Conservation (phyloP, 768 basidiomycete species). For the Lyophyllum semitale region DNA sequence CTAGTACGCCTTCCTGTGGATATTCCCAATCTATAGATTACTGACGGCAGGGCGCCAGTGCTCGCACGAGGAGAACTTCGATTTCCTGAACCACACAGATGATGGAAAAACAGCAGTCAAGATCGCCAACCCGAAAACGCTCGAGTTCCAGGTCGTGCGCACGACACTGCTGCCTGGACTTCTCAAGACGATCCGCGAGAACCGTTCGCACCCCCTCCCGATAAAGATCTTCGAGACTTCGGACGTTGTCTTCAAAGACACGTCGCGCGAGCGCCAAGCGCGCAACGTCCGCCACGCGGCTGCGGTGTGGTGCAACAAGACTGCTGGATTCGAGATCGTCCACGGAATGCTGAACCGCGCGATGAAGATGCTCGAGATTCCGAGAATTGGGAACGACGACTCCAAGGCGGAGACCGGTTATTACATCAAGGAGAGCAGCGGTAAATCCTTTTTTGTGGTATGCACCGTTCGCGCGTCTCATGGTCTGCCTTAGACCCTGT, state of each 20-base stretch:
- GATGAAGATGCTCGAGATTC: constrained; percentile 95
- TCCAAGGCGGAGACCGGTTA: constrained; percentile 72
- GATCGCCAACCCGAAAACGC: constrained; percentile 95
- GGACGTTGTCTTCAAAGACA: constrained; percentile 91
- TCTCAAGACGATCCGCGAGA: constrained; percentile 96
- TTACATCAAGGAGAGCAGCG: constrained; percentile 85
- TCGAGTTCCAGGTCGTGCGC: constrained; percentile 97
- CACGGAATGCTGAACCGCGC: constrained; percentile 93
- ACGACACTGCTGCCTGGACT: constrained; percentile 95
- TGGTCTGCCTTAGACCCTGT: constrained; percentile 65
- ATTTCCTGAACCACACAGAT: constrained; percentile 85
- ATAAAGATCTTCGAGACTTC: constrained; percentile 93
- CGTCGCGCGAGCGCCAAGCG: constrained; percentile 73
- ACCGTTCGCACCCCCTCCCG: constrained; percentile 89
- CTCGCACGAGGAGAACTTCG: constrained; percentile 98
- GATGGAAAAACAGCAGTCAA: constrained; percentile 81
- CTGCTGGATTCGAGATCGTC: constrained; percentile 94
- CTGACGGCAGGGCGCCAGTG: constrained; percentile 54
- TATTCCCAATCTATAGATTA: neutral
- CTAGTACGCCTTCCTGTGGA: constrained; percentile 55
- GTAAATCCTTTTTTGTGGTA: constrained; percentile 45
- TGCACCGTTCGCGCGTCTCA: neutral
- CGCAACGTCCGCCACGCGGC: constrained; percentile 88
- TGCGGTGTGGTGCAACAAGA: constrained; percentile 95
- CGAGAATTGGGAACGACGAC: constrained; percentile 65